Evolutionary conservation across 345 rosid genomes (phyloP), one percentile per base, ranked within the genome.

Genomic region (Hibiscus trionum): DNA sequence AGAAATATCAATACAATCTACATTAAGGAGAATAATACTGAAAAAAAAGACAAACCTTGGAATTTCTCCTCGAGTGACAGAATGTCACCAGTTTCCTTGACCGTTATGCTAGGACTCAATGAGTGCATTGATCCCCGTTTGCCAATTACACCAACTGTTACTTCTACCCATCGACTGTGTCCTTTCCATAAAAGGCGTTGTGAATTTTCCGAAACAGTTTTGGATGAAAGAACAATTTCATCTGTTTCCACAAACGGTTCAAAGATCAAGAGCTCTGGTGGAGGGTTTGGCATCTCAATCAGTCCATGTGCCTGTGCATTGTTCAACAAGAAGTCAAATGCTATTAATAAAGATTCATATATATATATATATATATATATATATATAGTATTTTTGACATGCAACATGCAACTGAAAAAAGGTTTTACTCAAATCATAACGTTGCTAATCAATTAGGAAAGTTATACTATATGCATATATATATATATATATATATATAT

Each of bases 261-360:
- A 53, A 91, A 93, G 71, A 93, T 87, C 81, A 93, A 75, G 71
- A 50, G 74, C 78, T 91, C 90, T 46, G 98, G 96, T 59, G 95
- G 84, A 78, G 95, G 88, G 74, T 80, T 88, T 64, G 98, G 96
- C 98, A 93, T 93, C 88, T 93, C 98, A 72, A 91, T 91, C 92
- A 79, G 83, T 75, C 97, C 96, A 80, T 93, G 97, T 24, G 85
- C 86, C 98, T 93, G 71, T 15, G 65, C 52, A 77, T 62, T 70
- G 60, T 60, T 57, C 73, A 73, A 47, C 77, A 67, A 58, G 26
- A 77, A 11, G n/a, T 53, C 11, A 42, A 73, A 29, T 58, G 59
- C 69, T 15, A 58, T 9, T 53, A 66, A 50, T 19, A 17, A 50
- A 68, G 69, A 79, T 2, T 68, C 24, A n/a, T 21, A 21, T 21